Conservation (phyloP, 331 rosid genomes). For the Rhamnella rubrinervis region DNA sequence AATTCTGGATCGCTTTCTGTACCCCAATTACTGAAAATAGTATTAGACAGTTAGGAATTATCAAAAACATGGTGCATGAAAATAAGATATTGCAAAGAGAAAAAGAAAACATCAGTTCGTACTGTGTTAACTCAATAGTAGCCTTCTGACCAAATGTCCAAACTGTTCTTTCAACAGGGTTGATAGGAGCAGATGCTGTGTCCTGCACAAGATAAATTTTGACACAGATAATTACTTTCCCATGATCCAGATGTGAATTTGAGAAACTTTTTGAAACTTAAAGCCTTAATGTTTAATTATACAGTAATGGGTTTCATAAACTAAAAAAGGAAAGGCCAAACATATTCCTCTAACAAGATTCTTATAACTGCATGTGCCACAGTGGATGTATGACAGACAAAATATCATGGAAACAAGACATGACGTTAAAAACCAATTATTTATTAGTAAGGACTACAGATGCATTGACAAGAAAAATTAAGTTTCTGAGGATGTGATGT, state of each 20-base stretch:
- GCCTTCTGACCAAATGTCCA: slow-evolving; percentile 91
- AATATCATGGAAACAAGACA: background rate
- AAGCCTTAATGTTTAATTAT: background rate
- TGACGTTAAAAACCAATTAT: slow-evolving; percentile 4
- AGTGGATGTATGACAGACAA: background rate
- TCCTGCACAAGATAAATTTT: slow-evolving; percentile 42
- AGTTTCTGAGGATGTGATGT: slow-evolving; percentile 9
- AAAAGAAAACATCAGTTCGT: slow-evolving; percentile 18
- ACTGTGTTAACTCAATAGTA: slow-evolving; percentile 93
- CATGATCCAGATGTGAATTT: background rate
- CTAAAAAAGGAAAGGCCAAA: background rate
- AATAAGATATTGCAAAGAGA: background rate
- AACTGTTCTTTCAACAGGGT: slow-evolving; percentile 68
- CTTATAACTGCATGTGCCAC: too few species aligned
- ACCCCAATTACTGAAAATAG: slow-evolving; percentile 82
- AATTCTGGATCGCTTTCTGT: slow-evolving; percentile 95
- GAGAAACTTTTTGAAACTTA: slow-evolving; percentile 1
- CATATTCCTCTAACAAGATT: background rate
- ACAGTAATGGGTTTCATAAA: slow-evolving; percentile 8
- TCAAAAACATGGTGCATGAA: background rate
- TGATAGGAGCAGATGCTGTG: slow-evolving; percentile 54
- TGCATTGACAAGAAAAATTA: slow-evolving; percentile 3
- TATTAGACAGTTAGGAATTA: slow-evolving; percentile 26
- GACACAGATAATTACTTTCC: background rate
- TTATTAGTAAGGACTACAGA: background rate